Evolutionary conservation across 2,329 filamentous ascomycete genomes (phyloP).

Genomic region (Ceratocystis eucalypticola): DNA sequence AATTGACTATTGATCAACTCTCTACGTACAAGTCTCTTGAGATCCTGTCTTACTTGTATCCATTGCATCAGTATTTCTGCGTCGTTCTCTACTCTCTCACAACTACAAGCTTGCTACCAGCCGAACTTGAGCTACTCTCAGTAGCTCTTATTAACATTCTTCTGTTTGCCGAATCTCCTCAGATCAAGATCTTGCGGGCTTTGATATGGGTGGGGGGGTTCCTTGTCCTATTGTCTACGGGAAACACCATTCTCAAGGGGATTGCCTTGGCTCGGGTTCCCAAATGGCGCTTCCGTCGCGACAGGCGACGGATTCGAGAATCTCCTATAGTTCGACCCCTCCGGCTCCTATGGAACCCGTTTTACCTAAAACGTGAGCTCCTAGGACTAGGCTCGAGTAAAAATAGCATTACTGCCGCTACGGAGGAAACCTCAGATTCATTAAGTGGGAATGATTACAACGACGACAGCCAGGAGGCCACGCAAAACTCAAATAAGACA

Average conservation of each 20-base stretch:
- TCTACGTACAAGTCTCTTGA: slow-evolving; percentile 11
- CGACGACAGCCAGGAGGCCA: neutral
- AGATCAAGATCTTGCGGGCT: slow-evolving; percentile 71
- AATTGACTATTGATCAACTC: neutral
- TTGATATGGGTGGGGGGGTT: slow-evolving; percentile 77
- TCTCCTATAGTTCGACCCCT: slow-evolving; percentile 3
- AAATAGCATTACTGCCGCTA: slow-evolving; percentile 14
- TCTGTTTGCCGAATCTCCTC: slow-evolving; percentile 64
- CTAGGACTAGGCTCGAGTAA: slow-evolving; percentile 24
- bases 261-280: slow-evolving; percentile 78
- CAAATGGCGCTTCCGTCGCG: slow-evolving; percentile 70
- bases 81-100: slow-evolving; percentile 65
- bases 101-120: slow-evolving; percentile 72
- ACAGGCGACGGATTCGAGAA: slow-evolving; percentile 21
- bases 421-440: neutral
- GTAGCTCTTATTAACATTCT: slow-evolving; percentile 69
- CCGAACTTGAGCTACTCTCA: slow-evolving; percentile 80
- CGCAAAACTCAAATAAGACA: neutral
- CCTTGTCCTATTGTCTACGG: slow-evolving; percentile 57
- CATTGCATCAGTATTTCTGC: slow-evolving; percentile 67
- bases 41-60: slow-evolving; percentile 42
- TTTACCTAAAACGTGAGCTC: slow-evolving; percentile 16
- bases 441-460: neutral
- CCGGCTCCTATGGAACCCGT: slow-evolving; percentile 9
- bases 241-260: slow-evolving; percentile 65